phyloP scores from a whole-genome alignment of 2,329 filamentous ascomycete genomes.

The Alternaria sp. region DNA sequence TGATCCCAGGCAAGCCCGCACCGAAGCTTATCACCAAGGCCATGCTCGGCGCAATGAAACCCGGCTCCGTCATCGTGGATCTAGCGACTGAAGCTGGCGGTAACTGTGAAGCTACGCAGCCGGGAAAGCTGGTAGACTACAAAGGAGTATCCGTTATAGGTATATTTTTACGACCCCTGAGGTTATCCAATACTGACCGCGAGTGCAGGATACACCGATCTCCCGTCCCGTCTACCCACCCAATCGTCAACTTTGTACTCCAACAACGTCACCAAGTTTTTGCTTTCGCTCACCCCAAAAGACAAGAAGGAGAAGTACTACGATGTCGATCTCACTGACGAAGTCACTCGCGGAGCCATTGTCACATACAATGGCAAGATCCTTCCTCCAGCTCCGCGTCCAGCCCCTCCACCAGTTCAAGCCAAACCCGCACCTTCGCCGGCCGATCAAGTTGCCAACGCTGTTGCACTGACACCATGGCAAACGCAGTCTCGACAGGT shows the following conservation, averaged over 20 bases:
- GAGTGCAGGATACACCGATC: constrained; percentile 72
- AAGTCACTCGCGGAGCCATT: constrained; percentile 84
- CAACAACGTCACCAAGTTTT: constrained; percentile 90
- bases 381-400: constrained; percentile 75
- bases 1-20: constrained; percentile 83
- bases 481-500: constrained; percentile 81
- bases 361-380: constrained; percentile 80
- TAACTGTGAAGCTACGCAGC: constrained; percentile 82
- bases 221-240: constrained; percentile 84
- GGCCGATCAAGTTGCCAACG: constrained; percentile 56
- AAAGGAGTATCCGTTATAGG: constrained; percentile 86
- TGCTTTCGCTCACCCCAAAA: constrained; percentile 80
- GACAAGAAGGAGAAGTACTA: constrained; percentile 80
- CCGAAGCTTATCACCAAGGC: constrained; percentile 83
- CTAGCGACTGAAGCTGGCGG: constrained; percentile 86
- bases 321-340: constrained; percentile 79
- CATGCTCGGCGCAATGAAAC: constrained; percentile 85
- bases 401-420: constrained; percentile 65
- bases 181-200: constrained; percentile 44
- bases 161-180: constrained; percentile 42
- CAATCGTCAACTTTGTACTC: constrained; percentile 91
- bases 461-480: constrained; percentile 77
- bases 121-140: constrained; percentile 72
- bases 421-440: constrained; percentile 48
- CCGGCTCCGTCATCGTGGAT: constrained; percentile 87